These are phyloP conservation scores for Malus hybrid DNA, from an alignment of 331 rosid species.

Conservation along the genomic window DNA sequence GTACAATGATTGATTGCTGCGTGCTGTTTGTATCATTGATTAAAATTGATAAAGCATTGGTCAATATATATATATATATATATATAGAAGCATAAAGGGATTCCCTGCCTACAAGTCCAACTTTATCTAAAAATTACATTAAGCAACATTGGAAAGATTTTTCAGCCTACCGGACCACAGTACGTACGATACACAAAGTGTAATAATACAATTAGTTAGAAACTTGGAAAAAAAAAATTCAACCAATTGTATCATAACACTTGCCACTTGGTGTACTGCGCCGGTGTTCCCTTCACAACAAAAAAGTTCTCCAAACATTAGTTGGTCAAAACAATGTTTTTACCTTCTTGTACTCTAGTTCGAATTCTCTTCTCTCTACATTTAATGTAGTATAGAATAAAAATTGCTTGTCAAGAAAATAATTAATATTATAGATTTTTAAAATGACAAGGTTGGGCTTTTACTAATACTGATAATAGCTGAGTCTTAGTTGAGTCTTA, in stretches of 20 bases:
- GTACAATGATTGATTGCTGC: background rate
- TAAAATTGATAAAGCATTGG: background rate
- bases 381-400: no score
- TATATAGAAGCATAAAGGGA: background rate
- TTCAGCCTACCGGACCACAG: rapidly evolving
- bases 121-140: background rate
- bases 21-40: background rate
- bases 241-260: no score
- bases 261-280: no score
- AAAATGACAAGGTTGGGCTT: background rate
- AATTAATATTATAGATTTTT: no score
- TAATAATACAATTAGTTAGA: no score
- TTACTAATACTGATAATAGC: background rate
- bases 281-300: no score
- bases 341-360: no score
- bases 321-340: no score
- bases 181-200: no score
- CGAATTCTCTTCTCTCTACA: background rate
- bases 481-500: background rate
- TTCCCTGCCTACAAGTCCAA: background rate
- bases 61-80: background rate
- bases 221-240: no score
- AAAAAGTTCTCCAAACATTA: no score
- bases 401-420: background rate
- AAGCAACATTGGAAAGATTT: no score